Evolutionary conservation across 2,329 filamentous ascomycete genomes (phyloP).

Genomic region (Shiraia bambusicola): DNA sequence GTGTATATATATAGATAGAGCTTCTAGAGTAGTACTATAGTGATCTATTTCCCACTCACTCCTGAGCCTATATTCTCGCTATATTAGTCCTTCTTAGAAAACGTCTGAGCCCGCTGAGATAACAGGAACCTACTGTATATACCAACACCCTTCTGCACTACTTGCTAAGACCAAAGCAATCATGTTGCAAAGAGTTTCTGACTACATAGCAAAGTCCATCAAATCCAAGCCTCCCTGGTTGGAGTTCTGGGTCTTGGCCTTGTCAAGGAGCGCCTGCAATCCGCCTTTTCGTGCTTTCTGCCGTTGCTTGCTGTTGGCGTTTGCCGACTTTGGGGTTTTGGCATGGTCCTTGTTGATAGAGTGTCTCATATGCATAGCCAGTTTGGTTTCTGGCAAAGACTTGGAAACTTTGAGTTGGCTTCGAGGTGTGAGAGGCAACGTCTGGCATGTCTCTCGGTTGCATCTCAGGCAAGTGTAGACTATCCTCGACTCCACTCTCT

Average conservation of each 20-base stretch:
- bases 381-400: constrained; percentile 1
- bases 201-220: constrained; percentile 57
- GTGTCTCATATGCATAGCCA: background rate
- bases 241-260: constrained; percentile 43
- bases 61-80: too few species aligned
- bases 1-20: too few species aligned
- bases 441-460: constrained; percentile 32
- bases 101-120: too few species aligned
- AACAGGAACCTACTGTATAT: too few species aligned
- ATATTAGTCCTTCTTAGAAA: too few species aligned
- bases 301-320: constrained; percentile 55
- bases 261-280: constrained; percentile 56
- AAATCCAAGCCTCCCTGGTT: constrained; percentile 49
- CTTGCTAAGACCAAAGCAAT: too few species aligned
- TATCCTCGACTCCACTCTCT: constrained; percentile 19
- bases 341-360: constrained; percentile 10
- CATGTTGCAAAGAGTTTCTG: too few species aligned
- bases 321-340: constrained; percentile 41
- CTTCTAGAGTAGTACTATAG: too few species aligned
- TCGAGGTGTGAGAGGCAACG: constrained; percentile 19
- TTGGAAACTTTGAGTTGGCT: constrained; percentile 20
- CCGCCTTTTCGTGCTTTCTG: constrained; percentile 58
- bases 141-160: too few species aligned
- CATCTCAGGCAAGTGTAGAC: constrained; percentile 37
- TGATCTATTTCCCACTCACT: too few species aligned